Percentiles rank a stretch among this genome's conserved stretches.
These are phyloP conservation scores for Ilex paraguariensis DNA, from an alignment of 305 asterid species.

Conservation along the genomic window DNA sequence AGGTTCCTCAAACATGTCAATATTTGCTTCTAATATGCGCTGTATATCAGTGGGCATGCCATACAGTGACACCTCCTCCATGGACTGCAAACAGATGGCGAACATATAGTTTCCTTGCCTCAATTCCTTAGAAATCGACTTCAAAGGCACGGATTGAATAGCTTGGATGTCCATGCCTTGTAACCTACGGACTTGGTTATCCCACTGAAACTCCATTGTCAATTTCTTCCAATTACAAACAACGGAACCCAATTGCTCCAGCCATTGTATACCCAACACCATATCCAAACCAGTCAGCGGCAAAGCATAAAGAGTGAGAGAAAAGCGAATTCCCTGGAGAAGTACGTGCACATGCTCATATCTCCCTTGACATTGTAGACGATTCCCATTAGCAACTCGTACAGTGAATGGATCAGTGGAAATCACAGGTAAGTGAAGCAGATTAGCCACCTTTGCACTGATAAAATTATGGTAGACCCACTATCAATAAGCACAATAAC, in stretches of 20 bases:
- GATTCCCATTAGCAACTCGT: neutral
- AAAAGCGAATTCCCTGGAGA: neutral
- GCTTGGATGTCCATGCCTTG: neutral
- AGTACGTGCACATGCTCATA: neutral
- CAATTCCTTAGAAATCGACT: neutral
- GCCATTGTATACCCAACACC: neutral
- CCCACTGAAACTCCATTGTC: neutral
- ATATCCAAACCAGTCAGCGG: neutral
- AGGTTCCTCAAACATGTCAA: neutral
- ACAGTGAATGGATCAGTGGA: conserved; percentile 1
- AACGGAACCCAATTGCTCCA: neutral
- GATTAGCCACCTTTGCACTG: neutral
- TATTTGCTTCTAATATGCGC: neutral
- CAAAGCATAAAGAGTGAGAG: neutral
- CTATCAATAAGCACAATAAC: neutral
- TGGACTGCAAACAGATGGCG: neutral
- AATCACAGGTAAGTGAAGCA: neutral
- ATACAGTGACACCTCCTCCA: neutral
- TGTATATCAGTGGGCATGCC: neutral
- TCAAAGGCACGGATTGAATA: neutral
- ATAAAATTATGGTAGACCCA: neutral
- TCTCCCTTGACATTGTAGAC: neutral
- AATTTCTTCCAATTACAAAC: neutral
- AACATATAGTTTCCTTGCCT: neutral
- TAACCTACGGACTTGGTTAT: neutral